Conservation (phyloP, 192 early-diverging fungal species). For the Gaertneriomyces semiglobifer region DNA sequence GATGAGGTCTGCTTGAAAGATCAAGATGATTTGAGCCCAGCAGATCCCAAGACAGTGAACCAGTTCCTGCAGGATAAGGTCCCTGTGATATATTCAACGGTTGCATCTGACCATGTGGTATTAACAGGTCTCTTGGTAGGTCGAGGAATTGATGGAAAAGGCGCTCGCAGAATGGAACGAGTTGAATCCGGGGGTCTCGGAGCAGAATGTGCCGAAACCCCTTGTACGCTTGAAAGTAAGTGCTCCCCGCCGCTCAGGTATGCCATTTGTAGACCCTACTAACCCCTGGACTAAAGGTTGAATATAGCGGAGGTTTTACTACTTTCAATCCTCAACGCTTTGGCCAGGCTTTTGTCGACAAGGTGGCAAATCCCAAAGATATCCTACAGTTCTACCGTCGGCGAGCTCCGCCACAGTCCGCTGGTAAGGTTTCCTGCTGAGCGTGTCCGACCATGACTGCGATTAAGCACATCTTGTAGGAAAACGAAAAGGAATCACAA, state of each 20-base stretch:
- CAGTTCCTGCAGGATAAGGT: constrained; percentile 58
- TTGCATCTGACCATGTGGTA: no score
- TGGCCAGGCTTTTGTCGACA: constrained; percentile 72
- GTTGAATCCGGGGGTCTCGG: constrained; percentile 32
- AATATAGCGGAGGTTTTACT: constrained; percentile 80
- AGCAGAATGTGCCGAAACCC: constrained; percentile 57
- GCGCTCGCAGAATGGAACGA: constrained; percentile 61
- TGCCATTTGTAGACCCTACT: no score
- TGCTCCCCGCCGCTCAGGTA: not conserved
- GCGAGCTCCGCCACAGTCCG: constrained; percentile 16
- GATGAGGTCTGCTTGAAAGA: constrained; percentile 61
- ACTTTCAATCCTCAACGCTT: constrained; percentile 85
- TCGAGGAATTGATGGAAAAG: constrained; percentile 60
- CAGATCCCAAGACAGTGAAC: constrained; percentile 52
- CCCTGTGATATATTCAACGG: not conserved
- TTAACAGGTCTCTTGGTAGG: constrained; percentile 13
- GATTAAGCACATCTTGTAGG: not conserved
- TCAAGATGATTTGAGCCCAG: constrained; percentile 43
- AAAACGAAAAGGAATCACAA: not conserved
- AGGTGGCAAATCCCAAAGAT: constrained; percentile 86
- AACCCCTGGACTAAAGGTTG: constrained; percentile 51
- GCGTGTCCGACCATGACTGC: no score
- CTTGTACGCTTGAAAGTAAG: constrained; percentile 63
- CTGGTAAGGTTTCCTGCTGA: not conserved
- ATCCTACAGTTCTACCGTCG: constrained; percentile 79